These are phyloP conservation scores for Pseudotsuga menziesii DNA, from an alignment of 75 land plant species.

Conservation along the genomic window DNA sequence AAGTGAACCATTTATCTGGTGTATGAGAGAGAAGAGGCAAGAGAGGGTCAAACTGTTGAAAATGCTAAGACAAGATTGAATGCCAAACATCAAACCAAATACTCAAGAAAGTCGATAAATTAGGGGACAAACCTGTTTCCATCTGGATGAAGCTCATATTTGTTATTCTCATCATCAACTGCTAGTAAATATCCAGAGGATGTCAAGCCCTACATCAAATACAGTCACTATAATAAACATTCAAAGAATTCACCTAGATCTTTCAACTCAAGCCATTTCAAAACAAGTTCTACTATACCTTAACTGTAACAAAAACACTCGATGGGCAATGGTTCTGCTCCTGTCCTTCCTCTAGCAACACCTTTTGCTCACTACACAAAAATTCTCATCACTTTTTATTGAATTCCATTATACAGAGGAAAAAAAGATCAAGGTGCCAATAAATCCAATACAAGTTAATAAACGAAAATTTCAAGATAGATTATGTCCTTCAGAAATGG, in stretches of 20 bases:
- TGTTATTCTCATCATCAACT: constrained; percentile 50
- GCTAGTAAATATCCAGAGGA: constrained; percentile 89
- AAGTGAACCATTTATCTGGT: not conserved
- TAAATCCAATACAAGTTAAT: too few relatives aligned
- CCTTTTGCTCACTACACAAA: constrained; percentile 67
- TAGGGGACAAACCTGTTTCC: constrained; percentile 70
- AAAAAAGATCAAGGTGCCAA: too few relatives aligned
- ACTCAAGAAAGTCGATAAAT: not conserved
- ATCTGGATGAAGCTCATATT: constrained; percentile 94
- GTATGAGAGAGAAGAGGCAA: not conserved
- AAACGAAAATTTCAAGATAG: too few relatives aligned
- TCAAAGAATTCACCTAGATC: not conserved
- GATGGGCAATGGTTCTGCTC: constrained; percentile 27
- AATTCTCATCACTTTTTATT: too few relatives aligned
- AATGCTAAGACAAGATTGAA: not conserved
- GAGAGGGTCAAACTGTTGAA: not conserved
- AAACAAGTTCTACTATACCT: constrained; percentile 35
- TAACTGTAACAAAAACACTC: constrained; percentile 53
- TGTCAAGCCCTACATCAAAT: constrained; percentile 68
- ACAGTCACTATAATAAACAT: not conserved
- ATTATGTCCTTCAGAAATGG: too few relatives aligned
- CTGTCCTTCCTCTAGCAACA: constrained; percentile 61
- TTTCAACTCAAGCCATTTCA: not conserved
- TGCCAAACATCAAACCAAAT: not conserved
- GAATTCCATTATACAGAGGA: too few relatives aligned